Conservation (phyloP, 1,284 basidiomycete genomes). For the Leccinum fuscescens region DNA sequence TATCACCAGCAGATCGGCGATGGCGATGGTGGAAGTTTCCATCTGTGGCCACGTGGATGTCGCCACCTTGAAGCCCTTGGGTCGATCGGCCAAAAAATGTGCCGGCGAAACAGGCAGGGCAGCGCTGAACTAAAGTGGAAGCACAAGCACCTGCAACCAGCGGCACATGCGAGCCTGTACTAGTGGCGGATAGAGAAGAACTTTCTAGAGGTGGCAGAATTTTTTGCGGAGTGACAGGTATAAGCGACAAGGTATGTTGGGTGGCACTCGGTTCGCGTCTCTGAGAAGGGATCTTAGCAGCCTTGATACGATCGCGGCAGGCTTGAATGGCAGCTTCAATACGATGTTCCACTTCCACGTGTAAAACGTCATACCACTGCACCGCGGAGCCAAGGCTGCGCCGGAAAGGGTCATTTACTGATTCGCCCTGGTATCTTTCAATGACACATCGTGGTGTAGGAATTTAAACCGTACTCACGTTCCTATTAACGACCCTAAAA, state of each 20-base stretch:
- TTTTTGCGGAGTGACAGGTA: background rate
- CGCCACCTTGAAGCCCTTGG: background rate
- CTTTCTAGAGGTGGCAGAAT: background rate
- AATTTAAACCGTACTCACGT: background rate
- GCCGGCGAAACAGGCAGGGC: conserved; percentile 6
- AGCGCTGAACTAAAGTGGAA: background rate
- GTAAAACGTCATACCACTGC: background rate
- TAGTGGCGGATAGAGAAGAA: too few species aligned
- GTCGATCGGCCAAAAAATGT: background rate
- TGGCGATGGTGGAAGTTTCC: conserved; percentile 4
- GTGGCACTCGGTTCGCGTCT: background rate
- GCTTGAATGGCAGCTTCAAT: background rate
- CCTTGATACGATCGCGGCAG: background rate
- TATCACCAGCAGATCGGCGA: background rate
- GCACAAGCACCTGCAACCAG: background rate
- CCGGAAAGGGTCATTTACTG: background rate
- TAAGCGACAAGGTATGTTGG: background rate
- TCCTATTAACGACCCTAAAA: background rate
- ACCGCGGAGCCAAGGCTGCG: background rate
- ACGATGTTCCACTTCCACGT: background rate
- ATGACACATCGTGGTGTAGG: background rate
- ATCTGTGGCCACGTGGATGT: conserved; percentile 3
- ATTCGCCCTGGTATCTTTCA: background rate
- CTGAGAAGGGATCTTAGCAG: background rate
- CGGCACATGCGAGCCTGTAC: background rate